phyloP scores from a whole-genome alignment of 331 rosid species.

The Acacia concinna region DNA sequence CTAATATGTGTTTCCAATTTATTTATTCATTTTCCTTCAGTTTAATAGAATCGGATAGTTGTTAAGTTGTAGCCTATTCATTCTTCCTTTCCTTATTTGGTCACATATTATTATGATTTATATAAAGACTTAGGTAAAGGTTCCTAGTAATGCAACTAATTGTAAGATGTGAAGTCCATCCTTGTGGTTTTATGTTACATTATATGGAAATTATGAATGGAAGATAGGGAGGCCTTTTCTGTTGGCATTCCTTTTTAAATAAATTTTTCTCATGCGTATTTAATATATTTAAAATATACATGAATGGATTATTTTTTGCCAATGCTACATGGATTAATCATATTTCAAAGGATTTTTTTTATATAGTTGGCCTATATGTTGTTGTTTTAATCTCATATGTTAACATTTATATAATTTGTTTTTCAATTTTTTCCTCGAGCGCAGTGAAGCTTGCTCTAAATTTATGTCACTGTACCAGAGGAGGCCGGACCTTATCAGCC shows the following conservation, averaged over 20 bases:
- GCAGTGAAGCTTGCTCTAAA: conserved; percentile 81
- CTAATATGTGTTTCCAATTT: background rate
- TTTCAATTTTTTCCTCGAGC: background rate
- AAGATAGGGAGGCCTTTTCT: conserved; percentile 15
- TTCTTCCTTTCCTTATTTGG: background rate
- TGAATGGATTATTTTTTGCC: background rate
- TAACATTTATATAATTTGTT: background rate
- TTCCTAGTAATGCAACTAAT: background rate
- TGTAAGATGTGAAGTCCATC: background rate
- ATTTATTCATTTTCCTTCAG: background rate
- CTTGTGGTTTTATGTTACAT: conserved; percentile 23
- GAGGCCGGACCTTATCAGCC: conserved; percentile 64
- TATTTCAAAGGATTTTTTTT: background rate
- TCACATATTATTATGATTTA: background rate
- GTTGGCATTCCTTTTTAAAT: background rate
- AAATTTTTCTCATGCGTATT: conserved; percentile 6
- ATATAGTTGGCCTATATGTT: background rate
- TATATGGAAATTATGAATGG: conserved; percentile 29
- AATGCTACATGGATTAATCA: background rate
- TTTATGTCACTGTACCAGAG: conserved; percentile 61
- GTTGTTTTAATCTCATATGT: background rate
- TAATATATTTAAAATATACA: background rate
- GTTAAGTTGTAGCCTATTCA: background rate
- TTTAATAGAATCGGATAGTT: background rate
- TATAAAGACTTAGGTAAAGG: background rate